Base-by-base conservation (phyloP, 768 basidiomycete species). In the Amanita pseudoporphyria region DNA sequence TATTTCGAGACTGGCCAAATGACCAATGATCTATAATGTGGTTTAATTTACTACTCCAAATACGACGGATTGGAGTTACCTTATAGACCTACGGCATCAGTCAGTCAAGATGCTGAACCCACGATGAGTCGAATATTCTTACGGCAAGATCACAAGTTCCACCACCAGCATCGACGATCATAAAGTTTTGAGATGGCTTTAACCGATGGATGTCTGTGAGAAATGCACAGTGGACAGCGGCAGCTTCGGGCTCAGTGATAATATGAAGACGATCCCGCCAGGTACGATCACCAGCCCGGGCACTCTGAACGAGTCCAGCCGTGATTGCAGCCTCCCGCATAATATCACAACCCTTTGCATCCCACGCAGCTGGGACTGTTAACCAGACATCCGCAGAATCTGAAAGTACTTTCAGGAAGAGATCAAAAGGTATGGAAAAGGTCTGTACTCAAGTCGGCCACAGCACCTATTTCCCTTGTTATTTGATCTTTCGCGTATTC, bases 151-250 rank as follows among this genome's bases (percentile, higher is more conserved):
- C 69, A 41, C 86, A 82, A 9, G 84, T 87, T 60, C 87, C 87
- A 60, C 88, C 87, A 59, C 87, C 90, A 16, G 88, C 89, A 64
- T 94, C 91, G 59, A 86, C 89, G n/a, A 94, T 86, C 63, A 93
- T 82, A 61, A 93, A 93, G 54, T 81, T 88, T 59, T 93, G 88
- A 18, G 82, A 84, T 0, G 87, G 77, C 45, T 78, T 81, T 47
- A 93, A 68, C 55, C 82, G 81, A 64, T 91, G 87, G 2, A 93
- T 69, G 52, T 85, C 80, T 26, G 86, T 87, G 45, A 93, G 70
- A 52, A 84, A 79, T 2, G 85, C 87, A 52, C 88, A 91, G 53
- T 94, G 90, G 7, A 92, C 85, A 6, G 91, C 91, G n/a, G 89
- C 90, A 1, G 91, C 90, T 64, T 92, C 90, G 5, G 77, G 76